Evolutionary conservation across 495 filamentous ascomycete genomes (phyloP), one percentile per base, ranked within the genome.

Genomic region (Parathielavia appendiculata): DNA sequence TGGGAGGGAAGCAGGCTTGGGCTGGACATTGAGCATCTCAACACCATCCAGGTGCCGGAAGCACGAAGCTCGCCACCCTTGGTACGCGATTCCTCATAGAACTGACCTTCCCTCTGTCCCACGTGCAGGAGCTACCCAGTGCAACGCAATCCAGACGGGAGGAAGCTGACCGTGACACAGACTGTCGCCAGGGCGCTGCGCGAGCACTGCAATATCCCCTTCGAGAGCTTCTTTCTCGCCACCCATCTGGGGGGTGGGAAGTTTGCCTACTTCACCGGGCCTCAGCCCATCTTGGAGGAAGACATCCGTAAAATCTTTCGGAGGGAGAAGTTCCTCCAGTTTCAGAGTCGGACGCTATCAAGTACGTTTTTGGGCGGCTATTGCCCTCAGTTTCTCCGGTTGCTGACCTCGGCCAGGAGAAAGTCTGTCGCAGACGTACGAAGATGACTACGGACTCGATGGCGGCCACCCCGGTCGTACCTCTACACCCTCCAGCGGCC

Each of bases 221-320:
- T 62, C 0, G 59, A 69, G n/a, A 65, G 64, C 56, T 78, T 71
- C 48, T 71, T 78, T 36, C 63, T 75, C 13, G 72, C 71, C 35
- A 60, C 66, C 12, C 26, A 69, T 17, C 66, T 65, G 12, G 72
- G 70, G 4, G 58, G 73, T 19, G 74, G 73, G 5, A 58, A 63
- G 5, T 51, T 61, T 8, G 61, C 50, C 10, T 66, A 66, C 26
- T 76, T 75, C 50, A 62, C 69, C 1, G 68, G 68, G 2, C 72
- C 69, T 3, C 43, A 60, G 5, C 49, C 58, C 59, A 26, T 71
- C 1, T 45, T 63, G 4, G 49, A 64, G 13, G 48, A 60, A 32
- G 60, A 69, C n/a, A 64, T 71, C 40, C 45, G 50, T 2, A 63
- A 51, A 20, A 69, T 75, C 14, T 75, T 78, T 57, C 53, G 72